Evolutionary conservation across 73 alveolate genomes (phyloP).

Genomic region (Tetrahymena malaccensis): DNA sequence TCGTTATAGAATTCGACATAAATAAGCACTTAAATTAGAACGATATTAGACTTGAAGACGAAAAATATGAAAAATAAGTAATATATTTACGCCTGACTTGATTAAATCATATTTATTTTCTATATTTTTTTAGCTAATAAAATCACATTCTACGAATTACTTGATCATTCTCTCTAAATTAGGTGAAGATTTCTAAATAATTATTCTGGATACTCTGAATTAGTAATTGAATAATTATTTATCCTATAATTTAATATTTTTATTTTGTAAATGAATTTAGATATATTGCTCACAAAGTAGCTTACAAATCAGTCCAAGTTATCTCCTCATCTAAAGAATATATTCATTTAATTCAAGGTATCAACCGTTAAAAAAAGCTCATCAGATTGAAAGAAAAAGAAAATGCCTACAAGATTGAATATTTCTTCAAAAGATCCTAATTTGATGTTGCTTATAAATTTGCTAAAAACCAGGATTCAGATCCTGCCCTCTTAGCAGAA

Average conservation of each 20-base stretch:
- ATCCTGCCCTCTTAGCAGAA: slow-evolving; percentile 68
- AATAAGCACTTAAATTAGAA: neutral
- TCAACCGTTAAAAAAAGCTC: slow-evolving; percentile 17
- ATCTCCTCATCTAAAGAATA: neutral
- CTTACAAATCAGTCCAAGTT: neutral
- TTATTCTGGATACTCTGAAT: neutral
- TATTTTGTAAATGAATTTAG: neutral
- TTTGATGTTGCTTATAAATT: slow-evolving; percentile 58
- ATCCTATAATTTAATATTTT: neutral
- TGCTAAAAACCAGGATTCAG: slow-evolving; percentile 65
- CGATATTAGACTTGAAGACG: neutral
- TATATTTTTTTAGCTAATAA: neutral
- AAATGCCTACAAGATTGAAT: slow-evolving; percentile 59
- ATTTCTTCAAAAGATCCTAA: slow-evolving; percentile 50
- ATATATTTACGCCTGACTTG: neutral
- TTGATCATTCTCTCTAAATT: neutral
- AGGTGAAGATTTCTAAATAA: neutral
- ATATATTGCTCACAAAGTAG: neutral
- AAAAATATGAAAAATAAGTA: neutral
- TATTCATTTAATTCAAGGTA: neutral
- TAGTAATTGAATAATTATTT: neutral
- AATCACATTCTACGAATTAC: neutral
- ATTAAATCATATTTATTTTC: neutral
- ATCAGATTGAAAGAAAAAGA: slow-evolving; percentile 65
- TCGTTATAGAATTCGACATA: neutral